Conservation (phyloP, 306 rosid genomes). For the Prosopis cineraria region DNA sequence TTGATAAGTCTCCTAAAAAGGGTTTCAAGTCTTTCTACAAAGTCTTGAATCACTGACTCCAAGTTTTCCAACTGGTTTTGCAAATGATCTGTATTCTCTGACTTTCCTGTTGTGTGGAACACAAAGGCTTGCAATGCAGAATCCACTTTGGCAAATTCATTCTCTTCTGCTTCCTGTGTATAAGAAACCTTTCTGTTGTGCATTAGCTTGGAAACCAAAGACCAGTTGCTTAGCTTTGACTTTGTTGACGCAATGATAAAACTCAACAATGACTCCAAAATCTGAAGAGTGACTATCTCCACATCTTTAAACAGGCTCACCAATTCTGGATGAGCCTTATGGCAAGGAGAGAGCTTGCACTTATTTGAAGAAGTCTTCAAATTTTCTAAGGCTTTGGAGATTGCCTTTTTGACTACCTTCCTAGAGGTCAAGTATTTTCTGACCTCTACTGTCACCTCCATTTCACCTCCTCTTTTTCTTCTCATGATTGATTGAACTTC, state of each 20-base stretch:
- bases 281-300: conserved; percentile 1
- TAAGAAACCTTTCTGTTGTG: conserved; percentile 8
- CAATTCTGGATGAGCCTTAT: neutral
- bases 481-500: conserved; percentile 6
- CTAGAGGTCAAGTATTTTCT: conserved; percentile 13
- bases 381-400: neutral
- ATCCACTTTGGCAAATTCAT: conserved; percentile 17
- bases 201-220: conserved; percentile 25
- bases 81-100: neutral
- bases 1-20: conserved; percentile 4
- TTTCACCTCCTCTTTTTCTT: neutral
- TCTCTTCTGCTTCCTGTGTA: neutral
- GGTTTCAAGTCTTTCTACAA: neutral
- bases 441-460: neutral
- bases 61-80: conserved; percentile 1
- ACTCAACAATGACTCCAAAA: neutral
- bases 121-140: neutral
- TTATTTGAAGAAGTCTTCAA: neutral
- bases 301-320: neutral
- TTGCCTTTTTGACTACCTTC: neutral
- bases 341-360: neutral
- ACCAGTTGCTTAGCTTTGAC: conserved; percentile 13
- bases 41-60: conserved; percentile 10
- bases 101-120: neutral
- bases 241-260: neutral